These are phyloP conservation scores for Pichia rugopelliculosa DNA, from an alignment of 805 yeast genomes.

Conservation along the genomic window DNA sequence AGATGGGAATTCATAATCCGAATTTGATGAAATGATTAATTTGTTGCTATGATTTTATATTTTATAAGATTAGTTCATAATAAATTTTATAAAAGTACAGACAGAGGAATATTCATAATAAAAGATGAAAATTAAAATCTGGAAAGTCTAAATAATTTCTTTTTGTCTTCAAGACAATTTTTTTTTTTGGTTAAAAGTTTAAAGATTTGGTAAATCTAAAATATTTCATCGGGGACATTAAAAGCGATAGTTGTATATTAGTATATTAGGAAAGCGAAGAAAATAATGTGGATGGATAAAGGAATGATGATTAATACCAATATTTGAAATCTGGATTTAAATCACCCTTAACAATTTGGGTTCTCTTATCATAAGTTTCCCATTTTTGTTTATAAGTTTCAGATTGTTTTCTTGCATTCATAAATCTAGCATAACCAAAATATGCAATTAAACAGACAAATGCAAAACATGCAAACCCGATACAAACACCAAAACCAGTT, in stretches of 20 bases:
- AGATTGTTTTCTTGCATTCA: slow-evolving; percentile 31
- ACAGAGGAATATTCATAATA: too few species aligned
- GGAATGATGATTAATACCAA: slow-evolving; percentile 30
- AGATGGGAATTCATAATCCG: too few species aligned
- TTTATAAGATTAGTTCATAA: neutral
- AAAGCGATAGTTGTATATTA: too few species aligned
- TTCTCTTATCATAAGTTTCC: slow-evolving; percentile 22
- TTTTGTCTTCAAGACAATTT: neutral
- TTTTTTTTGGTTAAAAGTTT: too few species aligned
- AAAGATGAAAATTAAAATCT: neutral
- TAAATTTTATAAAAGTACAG: neutral
- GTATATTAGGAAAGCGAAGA: neutral
- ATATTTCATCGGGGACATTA: too few species aligned
- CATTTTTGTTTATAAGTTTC: slow-evolving; percentile 25
- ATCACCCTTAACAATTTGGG: slow-evolving; percentile 28
- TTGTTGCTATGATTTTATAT: too few species aligned
- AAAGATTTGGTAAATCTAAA: too few species aligned
- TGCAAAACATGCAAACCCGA: slow-evolving; percentile 40
- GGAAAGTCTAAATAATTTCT: neutral
- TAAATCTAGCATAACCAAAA: slow-evolving; percentile 24
- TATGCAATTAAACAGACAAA: slow-evolving; percentile 29
- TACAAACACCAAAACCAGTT: slow-evolving; percentile 45
- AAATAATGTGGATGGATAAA: neutral
- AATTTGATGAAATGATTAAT: too few species aligned
- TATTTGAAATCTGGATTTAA: slow-evolving; percentile 40